Percentiles rank a stretch among this genome's conserved stretches.
phyloP scores from a whole-genome alignment of 371 early-diverging fungal genomes.

The Neoconidiobolus thromboides region DNA sequence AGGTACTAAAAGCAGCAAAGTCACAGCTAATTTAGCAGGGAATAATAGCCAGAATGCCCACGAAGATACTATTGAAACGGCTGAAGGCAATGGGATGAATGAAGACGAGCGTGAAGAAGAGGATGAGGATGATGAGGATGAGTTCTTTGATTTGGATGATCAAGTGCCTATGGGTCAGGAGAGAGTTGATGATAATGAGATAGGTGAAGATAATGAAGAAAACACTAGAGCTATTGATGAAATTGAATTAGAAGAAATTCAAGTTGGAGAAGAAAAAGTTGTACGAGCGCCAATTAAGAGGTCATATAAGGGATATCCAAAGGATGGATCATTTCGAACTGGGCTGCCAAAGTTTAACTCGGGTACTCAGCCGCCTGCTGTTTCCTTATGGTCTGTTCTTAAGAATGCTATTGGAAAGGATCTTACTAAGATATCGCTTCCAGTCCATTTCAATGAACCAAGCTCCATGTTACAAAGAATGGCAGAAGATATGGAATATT shows the following conservation, averaged over 20 bases:
- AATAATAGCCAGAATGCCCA: background rate
- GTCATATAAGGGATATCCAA: slow-evolving; percentile 21
- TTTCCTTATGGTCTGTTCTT: slow-evolving; percentile 49
- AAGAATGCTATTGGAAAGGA: slow-evolving; percentile 74
- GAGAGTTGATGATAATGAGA: slow-evolving; percentile 19
- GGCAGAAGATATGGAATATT: slow-evolving; percentile 68
- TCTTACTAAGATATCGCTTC: slow-evolving; percentile 54
- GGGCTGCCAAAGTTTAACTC: slow-evolving; percentile 21
- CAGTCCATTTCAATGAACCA: slow-evolving; percentile 76
- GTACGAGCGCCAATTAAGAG: too few species aligned
- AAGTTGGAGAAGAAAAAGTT: background rate
- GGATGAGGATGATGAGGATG: slow-evolving; percentile 12
- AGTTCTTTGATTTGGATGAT: slow-evolving; percentile 43
- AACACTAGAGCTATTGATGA: slow-evolving; percentile 18
- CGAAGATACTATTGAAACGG: background rate
- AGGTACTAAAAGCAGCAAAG: background rate
- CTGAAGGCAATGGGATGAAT: background rate
- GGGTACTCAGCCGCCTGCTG: slow-evolving; percentile 19
- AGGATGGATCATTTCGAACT: slow-evolving; percentile 10
- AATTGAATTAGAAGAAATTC: slow-evolving; percentile 14
- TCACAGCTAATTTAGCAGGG: background rate
- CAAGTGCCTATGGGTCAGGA: background rate
- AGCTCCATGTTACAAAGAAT: slow-evolving; percentile 63
- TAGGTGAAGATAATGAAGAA: slow-evolving; percentile 39
- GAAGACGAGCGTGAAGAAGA: background rate